Evolutionary conservation across 345 rosid genomes (phyloP).

Genomic region (Eucalyptus polybractea): DNA sequence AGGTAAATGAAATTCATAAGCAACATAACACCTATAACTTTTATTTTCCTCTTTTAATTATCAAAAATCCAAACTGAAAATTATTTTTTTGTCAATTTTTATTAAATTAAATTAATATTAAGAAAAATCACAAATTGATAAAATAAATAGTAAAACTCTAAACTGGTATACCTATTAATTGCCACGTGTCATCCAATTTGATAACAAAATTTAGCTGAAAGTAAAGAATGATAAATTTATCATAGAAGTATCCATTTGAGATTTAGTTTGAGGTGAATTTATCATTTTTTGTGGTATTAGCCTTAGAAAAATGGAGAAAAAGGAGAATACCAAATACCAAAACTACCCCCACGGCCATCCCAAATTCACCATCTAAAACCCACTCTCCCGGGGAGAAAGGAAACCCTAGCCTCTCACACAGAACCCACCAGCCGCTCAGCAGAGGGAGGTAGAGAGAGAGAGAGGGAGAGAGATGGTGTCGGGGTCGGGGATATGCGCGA

Average conservation of each 20-base stretch:
- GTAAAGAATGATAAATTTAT: fast-evolving
- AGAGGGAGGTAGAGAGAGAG: too few species aligned
- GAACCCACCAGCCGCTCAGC: not conserved
- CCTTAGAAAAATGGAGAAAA: fast-evolving
- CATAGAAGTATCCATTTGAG: fast-evolving
- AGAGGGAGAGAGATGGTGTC: constrained; percentile 29
- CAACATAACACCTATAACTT: too few species aligned
- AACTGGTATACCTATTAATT: fast-evolving
- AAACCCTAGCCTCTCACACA: not conserved
- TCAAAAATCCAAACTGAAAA: too few species aligned
- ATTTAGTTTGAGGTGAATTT: fast-evolving
- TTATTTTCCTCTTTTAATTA: too few species aligned
- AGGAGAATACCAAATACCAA: not conserved
- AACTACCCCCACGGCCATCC: not conserved
- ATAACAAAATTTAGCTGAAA: fast-evolving
- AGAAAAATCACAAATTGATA: fast-evolving
- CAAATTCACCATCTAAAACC: not conserved
- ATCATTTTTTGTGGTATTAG: fast-evolving
- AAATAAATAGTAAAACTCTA: fast-evolving
- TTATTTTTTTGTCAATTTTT: fast-evolving
- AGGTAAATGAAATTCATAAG: too few species aligned
- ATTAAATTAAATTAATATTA: too few species aligned
- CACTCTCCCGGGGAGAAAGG: not conserved
- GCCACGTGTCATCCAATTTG: fast-evolving
- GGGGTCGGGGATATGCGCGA: constrained; percentile 66